phyloP scores from a whole-genome alignment of 345 rosid species.

The Eucalyptus urophylla region DNA sequence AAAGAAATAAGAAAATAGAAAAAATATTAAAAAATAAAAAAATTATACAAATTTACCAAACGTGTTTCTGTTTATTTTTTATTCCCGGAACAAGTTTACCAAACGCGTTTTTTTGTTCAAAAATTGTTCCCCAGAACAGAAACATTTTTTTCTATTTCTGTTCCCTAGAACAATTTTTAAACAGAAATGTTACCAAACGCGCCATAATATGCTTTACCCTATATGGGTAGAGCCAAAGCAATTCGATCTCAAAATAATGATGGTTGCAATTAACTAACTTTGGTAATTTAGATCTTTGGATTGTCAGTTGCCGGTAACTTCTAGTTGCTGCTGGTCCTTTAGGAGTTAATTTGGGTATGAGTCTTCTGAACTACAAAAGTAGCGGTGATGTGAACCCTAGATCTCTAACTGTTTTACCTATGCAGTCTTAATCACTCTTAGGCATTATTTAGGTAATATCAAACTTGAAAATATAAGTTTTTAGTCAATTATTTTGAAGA shows the following conservation, averaged over 20 bases:
- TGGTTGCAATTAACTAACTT: background rate
- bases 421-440: background rate
- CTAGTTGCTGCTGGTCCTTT: background rate
- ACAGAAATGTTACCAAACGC: too few relatives aligned
- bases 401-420: background rate
- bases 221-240: background rate
- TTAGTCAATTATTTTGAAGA: background rate
- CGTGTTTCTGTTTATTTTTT: too few relatives aligned
- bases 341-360: background rate
- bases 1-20: too few relatives aligned
- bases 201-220: background rate
- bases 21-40: too few relatives aligned
- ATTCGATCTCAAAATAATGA: background rate
- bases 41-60: too few relatives aligned
- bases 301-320: background rate
- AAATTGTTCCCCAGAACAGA: too few relatives aligned
- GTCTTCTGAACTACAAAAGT: background rate
- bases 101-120: too few relatives aligned
- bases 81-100: too few relatives aligned
- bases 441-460: background rate
- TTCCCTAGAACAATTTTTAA: too few relatives aligned
- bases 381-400: background rate
- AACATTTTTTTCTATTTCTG: too few relatives aligned
- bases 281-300: background rate
- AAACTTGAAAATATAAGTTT: background rate